Conservation (phyloP, 2,329 filamentous ascomycete species). For the Fusarium oligoseptatum region DNA sequence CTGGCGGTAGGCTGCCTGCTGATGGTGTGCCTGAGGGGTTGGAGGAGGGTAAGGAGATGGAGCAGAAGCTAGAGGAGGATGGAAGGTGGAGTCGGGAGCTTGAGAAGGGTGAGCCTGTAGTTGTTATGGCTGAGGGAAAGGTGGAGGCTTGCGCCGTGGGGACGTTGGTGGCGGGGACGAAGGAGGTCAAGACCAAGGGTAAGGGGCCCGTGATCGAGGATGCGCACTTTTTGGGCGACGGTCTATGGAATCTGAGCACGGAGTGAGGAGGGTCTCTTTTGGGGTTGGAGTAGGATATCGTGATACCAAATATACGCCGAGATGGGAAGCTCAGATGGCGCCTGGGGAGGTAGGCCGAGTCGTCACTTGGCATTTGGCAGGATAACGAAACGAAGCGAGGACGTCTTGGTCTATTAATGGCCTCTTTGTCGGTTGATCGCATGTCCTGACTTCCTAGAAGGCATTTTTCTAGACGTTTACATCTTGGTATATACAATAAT, state of each 20-base stretch:
- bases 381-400: not conserved
- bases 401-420: not conserved
- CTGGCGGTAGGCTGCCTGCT: slow-evolving; percentile 83
- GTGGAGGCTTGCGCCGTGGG: slow-evolving; percentile 91
- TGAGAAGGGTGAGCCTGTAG: slow-evolving; percentile 84
- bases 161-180: slow-evolving; percentile 83
- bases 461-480: no score
- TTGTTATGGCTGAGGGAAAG: slow-evolving; percentile 94
- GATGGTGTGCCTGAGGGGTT: slow-evolving; percentile 52
- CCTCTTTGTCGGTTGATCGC: not conserved
- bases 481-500: no score
- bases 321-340: slow-evolving; percentile 3
- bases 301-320: slow-evolving; percentile 39
- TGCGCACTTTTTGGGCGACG: slow-evolving; percentile 94
- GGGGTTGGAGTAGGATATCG: slow-evolving; percentile 17
- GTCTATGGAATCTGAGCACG: slow-evolving; percentile 81
- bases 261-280: slow-evolving; percentile 53
- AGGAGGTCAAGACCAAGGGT: slow-evolving; percentile 92
- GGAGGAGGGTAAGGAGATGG: slow-evolving; percentile 59
- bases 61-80: slow-evolving; percentile 60
- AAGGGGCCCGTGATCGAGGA: slow-evolving; percentile 96
- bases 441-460: no score
- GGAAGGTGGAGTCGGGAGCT: slow-evolving; percentile 76
- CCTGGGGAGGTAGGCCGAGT: not conserved
- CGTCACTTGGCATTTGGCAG: not conserved